A percentile compares a stretch with the other conserved stretches of the same genome.
Evolutionary conservation across 331 rosid species (phyloP).

Genomic region (Stylosanthes scabra): DNA sequence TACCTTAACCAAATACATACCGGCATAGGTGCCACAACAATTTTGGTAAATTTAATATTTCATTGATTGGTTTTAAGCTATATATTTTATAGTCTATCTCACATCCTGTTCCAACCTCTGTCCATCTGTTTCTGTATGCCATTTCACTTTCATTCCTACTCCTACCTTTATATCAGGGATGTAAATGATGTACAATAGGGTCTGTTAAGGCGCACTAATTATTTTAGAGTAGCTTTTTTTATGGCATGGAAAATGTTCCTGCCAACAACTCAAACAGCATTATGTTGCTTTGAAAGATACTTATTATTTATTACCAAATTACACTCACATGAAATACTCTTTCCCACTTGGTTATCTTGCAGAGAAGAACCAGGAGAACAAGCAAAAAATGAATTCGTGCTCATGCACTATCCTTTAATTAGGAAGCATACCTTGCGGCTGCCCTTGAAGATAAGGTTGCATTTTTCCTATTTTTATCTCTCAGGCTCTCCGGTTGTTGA

Average conservation of each 20-base stretch:
- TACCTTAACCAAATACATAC: too few species aligned
- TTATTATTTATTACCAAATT: not conserved
- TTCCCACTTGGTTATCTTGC: constrained; percentile 34
- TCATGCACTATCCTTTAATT: constrained; percentile 66
- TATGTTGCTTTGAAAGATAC: constrained; percentile 16
- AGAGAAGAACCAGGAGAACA: constrained; percentile 55
- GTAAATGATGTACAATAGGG: constrained; percentile 8
- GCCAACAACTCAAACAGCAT: too few species aligned
- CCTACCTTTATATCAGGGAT: constrained; percentile 2
- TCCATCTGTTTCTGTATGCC: not conserved
- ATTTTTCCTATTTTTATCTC: constrained; percentile 15
- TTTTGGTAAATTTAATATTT: not conserved
- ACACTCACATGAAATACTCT: not conserved
- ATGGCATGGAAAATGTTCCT: too few species aligned
- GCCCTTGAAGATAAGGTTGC: constrained; percentile 43
- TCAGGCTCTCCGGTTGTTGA: constrained; percentile 34
- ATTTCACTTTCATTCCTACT: not conserved
- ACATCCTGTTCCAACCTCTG: not conserved
- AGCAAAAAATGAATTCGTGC: constrained; percentile 63
- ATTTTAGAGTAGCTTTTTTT: not conserved
- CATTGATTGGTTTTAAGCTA: constrained; percentile 1
- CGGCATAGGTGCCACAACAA: not conserved
- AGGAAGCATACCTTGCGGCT: constrained; percentile 36
- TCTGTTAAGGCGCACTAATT: not conserved
- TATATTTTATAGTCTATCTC: not conserved